phyloP scores from a whole-genome alignment of 2,329 filamentous ascomycete genomes.

The Trichoderma lentiforme region DNA sequence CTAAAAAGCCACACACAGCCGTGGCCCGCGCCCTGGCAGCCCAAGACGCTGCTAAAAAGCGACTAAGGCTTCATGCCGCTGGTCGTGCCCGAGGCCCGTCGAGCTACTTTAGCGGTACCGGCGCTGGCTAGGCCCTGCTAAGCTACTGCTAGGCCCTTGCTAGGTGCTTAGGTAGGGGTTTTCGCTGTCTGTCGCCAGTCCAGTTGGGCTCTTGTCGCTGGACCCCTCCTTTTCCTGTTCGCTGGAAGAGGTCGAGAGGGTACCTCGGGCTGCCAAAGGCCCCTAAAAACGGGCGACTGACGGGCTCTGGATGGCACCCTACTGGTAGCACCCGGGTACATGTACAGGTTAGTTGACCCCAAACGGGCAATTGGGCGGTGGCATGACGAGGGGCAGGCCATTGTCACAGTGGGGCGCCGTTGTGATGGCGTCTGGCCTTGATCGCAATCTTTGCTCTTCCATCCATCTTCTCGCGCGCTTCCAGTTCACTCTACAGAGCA shows the following conservation, averaged over 20 bases:
- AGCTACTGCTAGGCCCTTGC: neutral
- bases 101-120: neutral
- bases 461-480: neutral
- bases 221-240: neutral
- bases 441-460: neutral
- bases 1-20: neutral
- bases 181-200: neutral
- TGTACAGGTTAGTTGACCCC: neutral
- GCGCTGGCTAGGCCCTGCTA: neutral
- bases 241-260: neutral
- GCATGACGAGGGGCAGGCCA: neutral
- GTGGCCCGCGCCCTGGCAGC: neutral
- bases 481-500: neutral
- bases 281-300: neutral
- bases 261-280: neutral
- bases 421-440: neutral
- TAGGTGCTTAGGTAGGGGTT: neutral
- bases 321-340: neutral
- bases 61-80: neutral
- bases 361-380: slow-evolving; percentile 12
- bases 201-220: neutral
- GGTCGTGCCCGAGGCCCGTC: neutral
- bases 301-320: neutral
- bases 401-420: slow-evolving; percentile 10
- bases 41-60: neutral